These are phyloP conservation scores for Phytophthora meadii DNA, from an alignment of 352 stramenopile species.

Conservation along the genomic window DNA sequence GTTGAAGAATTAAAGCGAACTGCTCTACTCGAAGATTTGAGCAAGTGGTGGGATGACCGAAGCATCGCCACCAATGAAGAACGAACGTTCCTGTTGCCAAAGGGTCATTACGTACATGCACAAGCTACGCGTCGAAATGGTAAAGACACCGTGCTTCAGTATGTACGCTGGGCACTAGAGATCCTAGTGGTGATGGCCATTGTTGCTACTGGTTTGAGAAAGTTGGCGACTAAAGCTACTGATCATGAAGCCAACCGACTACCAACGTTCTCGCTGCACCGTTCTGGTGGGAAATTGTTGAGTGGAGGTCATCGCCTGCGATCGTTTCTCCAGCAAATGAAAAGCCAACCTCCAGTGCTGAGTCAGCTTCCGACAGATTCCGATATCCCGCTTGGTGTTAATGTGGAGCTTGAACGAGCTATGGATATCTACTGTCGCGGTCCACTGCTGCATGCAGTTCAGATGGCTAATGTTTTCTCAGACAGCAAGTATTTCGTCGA, in stretches of 20 bases:
- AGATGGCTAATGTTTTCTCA: conserved; percentile 80
- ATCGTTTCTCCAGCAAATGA: conserved; percentile 36
- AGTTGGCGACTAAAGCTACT: conserved; percentile 20
- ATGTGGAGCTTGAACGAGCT: conserved; percentile 59
- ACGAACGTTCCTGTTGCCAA: conserved; percentile 20
- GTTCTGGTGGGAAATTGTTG: conserved; percentile 36
- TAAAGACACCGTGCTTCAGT: conserved; percentile 7
- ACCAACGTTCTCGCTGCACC: conserved; percentile 34
- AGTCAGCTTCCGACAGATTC: conserved; percentile 22
- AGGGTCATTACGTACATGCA: background rate
- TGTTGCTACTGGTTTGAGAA: conserved; percentile 23
- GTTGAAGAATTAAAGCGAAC: conserved; percentile 13
- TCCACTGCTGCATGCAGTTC: conserved; percentile 69
- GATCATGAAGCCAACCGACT: conserved; percentile 14
- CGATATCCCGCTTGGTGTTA: conserved; percentile 29
- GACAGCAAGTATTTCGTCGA: conserved; percentile 95
- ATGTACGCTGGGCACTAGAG: conserved; percentile 22
- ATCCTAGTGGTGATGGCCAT: conserved; percentile 33
- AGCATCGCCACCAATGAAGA: conserved; percentile 19
- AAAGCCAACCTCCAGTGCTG: conserved; percentile 21
- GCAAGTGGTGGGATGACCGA: conserved; percentile 25
- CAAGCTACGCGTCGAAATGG: conserved; percentile 6
- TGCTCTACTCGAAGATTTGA: conserved; percentile 19
- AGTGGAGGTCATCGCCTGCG: conserved; percentile 32
- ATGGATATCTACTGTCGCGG: conserved; percentile 84